phyloP scores from a whole-genome alignment of 352 stramenopile species.

The Blastocystis sp. region DNA sequence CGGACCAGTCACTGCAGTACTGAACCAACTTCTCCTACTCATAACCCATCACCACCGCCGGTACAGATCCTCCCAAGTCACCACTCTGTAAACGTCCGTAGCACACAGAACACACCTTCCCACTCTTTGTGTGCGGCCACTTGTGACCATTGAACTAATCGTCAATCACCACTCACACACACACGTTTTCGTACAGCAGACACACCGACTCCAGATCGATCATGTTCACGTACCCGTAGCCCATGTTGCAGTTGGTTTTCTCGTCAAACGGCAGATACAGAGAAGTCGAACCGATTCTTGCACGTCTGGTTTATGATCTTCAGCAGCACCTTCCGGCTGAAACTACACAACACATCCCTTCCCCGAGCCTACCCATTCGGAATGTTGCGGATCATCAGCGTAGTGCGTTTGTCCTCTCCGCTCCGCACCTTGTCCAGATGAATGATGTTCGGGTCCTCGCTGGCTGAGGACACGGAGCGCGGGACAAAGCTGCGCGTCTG shows the following conservation, averaged over 20 bases:
- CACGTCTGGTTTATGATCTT: constrained; percentile 89
- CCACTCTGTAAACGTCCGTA: constrained; percentile 88
- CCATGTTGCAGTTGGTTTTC: constrained; percentile 99
- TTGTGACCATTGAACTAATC: constrained; percentile 72
- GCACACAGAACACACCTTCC: constrained; percentile 96
- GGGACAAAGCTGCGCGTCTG: constrained; percentile 1
- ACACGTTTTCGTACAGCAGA: constrained; percentile 54
- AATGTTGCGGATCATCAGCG: constrained; percentile 99
- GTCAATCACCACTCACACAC: background rate
- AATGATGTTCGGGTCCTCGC: background rate
- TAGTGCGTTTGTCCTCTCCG: constrained; percentile 87
- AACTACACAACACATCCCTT: background rate
- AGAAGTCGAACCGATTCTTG: constrained; percentile 89
- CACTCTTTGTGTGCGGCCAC: constrained; percentile 97
- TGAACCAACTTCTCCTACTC: constrained; percentile 61
- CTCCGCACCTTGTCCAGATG: constrained; percentile 48
- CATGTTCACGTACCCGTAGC: constrained; percentile 99
- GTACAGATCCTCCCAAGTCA: background rate
- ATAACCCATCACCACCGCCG: background rate
- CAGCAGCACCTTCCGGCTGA: constrained; percentile 94
- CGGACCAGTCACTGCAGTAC: constrained; percentile 67
- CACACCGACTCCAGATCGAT: constrained; percentile 77
- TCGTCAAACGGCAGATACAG: constrained; percentile 99
- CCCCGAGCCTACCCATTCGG: constrained; percentile 91
- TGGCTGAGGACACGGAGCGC: no score